Conservation (phyloP, 2,329 filamentous ascomycete genomes). For the Monilinia fructigena region DNA sequence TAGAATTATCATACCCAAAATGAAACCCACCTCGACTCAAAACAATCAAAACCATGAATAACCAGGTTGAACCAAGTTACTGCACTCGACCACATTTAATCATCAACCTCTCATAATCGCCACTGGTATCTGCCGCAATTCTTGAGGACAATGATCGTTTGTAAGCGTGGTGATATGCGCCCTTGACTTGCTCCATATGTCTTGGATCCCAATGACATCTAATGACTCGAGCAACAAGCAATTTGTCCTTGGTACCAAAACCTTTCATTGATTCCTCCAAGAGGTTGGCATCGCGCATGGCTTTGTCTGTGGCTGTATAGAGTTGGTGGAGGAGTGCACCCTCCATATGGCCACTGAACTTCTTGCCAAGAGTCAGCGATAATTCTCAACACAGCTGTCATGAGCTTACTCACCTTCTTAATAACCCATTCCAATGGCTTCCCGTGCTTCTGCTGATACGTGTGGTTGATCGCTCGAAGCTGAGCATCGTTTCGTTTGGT, state of each 20-base stretch:
- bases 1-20: not conserved
- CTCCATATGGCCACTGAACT: conserved; percentile 92
- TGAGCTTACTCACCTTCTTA: conserved; percentile 53
- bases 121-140: conserved; percentile 80
- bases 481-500: conserved; percentile 76
- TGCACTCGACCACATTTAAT: conserved; percentile 47
- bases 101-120: conserved; percentile 77
- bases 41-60: conserved; percentile 15
- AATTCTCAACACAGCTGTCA: not conserved
- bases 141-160: conserved; percentile 64
- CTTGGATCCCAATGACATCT: conserved; percentile 78
- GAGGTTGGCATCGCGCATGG: conserved; percentile 76
- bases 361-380: conserved; percentile 43
- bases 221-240: conserved; percentile 75
- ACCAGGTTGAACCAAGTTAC: conserved; percentile 16
- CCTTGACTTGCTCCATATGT: conserved; percentile 74
- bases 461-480: conserved; percentile 74
- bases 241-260: conserved; percentile 78
- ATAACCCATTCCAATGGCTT: conserved; percentile 71
- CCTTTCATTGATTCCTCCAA: conserved; percentile 90
- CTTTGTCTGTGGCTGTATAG: conserved; percentile 73
- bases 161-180: conserved; percentile 72
- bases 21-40: not conserved
- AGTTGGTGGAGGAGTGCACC: conserved; percentile 78
- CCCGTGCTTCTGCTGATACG: conserved; percentile 72